Evolutionary conservation across 495 filamentous ascomycete genomes (phyloP).

Genomic region (Astrothelium macrocarpum): DNA sequence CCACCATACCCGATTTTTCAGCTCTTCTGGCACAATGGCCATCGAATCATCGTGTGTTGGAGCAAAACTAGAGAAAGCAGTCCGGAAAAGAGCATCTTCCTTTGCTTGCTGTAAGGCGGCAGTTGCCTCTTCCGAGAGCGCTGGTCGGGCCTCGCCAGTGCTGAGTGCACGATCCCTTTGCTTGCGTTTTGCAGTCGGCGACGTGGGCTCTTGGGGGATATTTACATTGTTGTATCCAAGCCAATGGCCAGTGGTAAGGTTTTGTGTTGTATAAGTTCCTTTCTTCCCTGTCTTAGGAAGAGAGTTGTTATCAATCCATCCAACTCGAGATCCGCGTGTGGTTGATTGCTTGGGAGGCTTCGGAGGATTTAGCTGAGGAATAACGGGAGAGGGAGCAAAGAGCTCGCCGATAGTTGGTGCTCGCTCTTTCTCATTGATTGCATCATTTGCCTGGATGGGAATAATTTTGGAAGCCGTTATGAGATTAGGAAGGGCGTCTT

Average conservation of each 20-base stretch:
- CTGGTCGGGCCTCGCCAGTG: conserved; percentile 46
- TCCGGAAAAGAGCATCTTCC: conserved; percentile 65
- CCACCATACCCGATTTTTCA: conserved; percentile 81
- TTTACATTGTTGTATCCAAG: conserved; percentile 50
- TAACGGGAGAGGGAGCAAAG: conserved; percentile 59
- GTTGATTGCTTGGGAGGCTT: conserved; percentile 52
- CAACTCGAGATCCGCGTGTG: conserved; percentile 50
- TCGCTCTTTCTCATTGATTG: conserved; percentile 36
- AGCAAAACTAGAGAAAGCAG: conserved; percentile 81
- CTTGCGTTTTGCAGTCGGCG: conserved; percentile 52
- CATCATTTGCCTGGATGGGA: conserved; percentile 40
- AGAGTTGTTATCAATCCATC: conserved; percentile 38
- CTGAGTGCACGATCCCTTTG: conserved; percentile 65
- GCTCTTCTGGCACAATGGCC: conserved; percentile 59
- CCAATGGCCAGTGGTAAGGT: conserved; percentile 54
- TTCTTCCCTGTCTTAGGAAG: conserved; percentile 29
- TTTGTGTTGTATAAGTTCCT: conserved; percentile 45
- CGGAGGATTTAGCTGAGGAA: conserved; percentile 63
- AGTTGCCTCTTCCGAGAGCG: conserved; percentile 17
- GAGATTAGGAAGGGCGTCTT: conserved; percentile 60
- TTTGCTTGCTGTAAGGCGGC: conserved; percentile 46
- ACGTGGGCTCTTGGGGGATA: conserved; percentile 44
- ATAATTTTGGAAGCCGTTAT: conserved; percentile 60
- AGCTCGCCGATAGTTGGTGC: conserved; percentile 64
- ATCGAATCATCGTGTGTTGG: conserved; percentile 71